Base-by-base conservation (phyloP, 2,329 filamentous ascomycete species). In the Talaromyces pinophilus region DNA sequence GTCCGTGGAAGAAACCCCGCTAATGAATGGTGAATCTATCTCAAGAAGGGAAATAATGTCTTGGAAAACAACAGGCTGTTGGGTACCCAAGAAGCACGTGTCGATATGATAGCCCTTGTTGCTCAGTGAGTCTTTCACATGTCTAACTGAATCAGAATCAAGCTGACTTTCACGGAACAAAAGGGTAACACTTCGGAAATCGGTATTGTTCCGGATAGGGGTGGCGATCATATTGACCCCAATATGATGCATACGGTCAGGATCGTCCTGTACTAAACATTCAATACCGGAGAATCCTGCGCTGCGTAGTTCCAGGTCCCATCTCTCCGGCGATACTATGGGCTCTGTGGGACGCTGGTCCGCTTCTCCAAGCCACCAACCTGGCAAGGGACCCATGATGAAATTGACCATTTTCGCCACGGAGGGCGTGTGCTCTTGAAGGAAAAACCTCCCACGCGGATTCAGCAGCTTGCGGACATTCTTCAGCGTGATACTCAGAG, bases 251-350 rank as follows among this genome's bases (percentile, higher is more conserved):
- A 46, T 11, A 46, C 42, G 42, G n/a, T 46, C 42, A 19, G 42
- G 42, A 46, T 46, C 42, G 8, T 46, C 42, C 8, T 46, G n/a
- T 19, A 46, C 42, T 19, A 46, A 46, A 44, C 52, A 50, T 10
- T 38, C 28, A 30, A 42, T 38, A 15, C 48, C 30, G 11, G 60
- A 30, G 48, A 52, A 48, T 38, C 70, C 71, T 17, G 67, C 64
- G 13, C 63, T 59, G 17, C 35, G 38, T 17, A 76, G 68, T n/a
- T 72, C 33, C 2, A 35, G 15, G 48, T 72, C 66, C 75, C 74
- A 78, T n/a, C 64, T 11, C 13, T 59, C 64, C 50, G 62, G 35
- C 3, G 48, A 60, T 13, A 69, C 55, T 38, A 55, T 67, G 5
- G 68, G 68, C 46, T 61, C 57, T 19, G 38, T 30, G 7, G 59